These are phyloP conservation scores for Citrus sp. DNA, from an alignment of 345 rosid species.

Conservation along the genomic window DNA sequence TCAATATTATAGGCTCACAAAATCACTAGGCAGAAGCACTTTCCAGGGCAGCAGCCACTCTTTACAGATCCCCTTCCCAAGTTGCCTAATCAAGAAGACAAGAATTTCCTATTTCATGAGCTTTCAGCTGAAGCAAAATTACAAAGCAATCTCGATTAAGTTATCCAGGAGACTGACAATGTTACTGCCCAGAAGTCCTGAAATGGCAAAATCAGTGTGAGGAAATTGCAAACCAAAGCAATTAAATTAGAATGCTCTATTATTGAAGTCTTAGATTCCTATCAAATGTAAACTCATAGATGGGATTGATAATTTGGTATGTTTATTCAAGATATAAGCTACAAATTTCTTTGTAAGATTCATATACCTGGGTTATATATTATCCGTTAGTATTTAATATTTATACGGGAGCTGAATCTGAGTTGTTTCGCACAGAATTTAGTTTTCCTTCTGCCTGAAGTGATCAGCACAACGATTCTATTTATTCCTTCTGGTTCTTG, in stretches of 20 bases:
- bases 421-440: conserved; percentile 24
- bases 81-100: no score
- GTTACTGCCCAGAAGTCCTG: not conserved
- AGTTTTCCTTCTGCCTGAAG: conserved; percentile 89
- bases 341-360: not conserved
- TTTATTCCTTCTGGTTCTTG: conserved; percentile 87
- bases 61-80: no score
- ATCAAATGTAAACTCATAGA: not conserved
- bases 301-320: not conserved
- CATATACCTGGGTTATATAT: not conserved
- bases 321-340: not conserved
- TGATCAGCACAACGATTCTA: conserved; percentile 82
- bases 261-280: not conserved
- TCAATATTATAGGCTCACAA: no score
- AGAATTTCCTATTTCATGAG: no score
- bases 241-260: not conserved
- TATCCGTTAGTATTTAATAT: not conserved
- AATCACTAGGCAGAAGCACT: not conserved
- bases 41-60: no score
- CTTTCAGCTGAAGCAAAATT: not conserved
- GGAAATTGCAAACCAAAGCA: not conserved
- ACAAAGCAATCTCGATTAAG: no score
- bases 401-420: conserved; percentile 26
- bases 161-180: not conserved
- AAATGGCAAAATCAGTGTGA: not conserved